Evolutionary conservation across 1,139 yeast species (phyloP).

Genomic region (Diutina pseudorugosa): DNA sequence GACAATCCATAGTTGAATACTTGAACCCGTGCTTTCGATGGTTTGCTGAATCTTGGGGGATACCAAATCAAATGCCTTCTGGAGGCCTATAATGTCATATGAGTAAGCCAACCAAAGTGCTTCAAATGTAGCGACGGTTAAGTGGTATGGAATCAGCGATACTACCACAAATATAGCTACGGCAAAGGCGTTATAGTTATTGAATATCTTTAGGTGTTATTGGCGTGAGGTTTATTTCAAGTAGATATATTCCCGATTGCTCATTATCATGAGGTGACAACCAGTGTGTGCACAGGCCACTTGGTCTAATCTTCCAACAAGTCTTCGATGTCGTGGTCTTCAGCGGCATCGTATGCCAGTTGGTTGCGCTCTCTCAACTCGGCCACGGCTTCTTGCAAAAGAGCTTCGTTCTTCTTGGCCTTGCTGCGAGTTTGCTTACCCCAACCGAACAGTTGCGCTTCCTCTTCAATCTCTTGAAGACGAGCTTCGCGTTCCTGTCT

Average conservation of each 20-base stretch:
- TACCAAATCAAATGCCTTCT: too few species aligned
- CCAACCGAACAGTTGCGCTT: conserved; percentile 57
- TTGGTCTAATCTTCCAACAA: conserved; percentile 38
- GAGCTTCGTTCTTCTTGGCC: conserved; percentile 41
- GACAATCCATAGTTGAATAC: too few species aligned
- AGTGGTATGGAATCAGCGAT: too few species aligned
- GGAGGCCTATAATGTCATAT: too few species aligned
- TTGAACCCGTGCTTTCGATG: too few species aligned
- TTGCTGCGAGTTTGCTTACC: conserved; percentile 58
- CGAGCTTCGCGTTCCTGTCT: not conserved
- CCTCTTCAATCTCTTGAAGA: conserved; percentile 15
- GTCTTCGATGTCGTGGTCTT: conserved; percentile 56
- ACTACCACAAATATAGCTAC: too few species aligned
- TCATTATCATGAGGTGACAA: not conserved
- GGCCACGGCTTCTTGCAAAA: conserved; percentile 35
- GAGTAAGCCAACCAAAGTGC: too few species aligned
- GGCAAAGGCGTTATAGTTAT: too few species aligned
- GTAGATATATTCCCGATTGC: not conserved
- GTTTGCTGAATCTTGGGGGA: too few species aligned
- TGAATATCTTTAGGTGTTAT: too few species aligned
- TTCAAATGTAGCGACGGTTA: too few species aligned
- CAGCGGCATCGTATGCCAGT: conserved; percentile 40
- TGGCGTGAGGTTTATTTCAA: too few species aligned
- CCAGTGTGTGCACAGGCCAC: not conserved
- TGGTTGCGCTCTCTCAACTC: conserved; percentile 33